Evolutionary conservation across 352 stramenopile species (phyloP), one percentile per base, ranked within the genome.

Genomic region (Lagenidium sp.): DNA sequence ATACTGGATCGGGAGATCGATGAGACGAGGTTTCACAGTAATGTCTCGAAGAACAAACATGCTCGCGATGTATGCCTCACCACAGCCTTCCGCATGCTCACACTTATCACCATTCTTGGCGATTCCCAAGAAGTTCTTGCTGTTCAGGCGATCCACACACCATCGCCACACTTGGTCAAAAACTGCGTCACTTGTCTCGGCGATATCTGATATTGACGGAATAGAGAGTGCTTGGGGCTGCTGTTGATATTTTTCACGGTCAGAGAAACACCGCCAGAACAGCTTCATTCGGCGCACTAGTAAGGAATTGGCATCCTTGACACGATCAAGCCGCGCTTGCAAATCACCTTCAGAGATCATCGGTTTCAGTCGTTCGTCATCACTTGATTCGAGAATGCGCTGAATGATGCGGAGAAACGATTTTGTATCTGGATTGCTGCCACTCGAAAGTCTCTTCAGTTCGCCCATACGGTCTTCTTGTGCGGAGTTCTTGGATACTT

Each of bases 31-130:
- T 28, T 66, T 65, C 20, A 48, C 56, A n/a, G 57, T 41, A 6
- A 70, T 45, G 42, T 94, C 79, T 19, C 81, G 78, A 18, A 94
- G 40, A 38, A 94, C 89, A 38, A 94, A 94, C 79, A 94, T 91
- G 55, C 79, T 94, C 25, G 81, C 81, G 19, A 90, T 71, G 47
- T 92, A 94, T 13, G 71, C 75, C 42, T 94, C 81, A 48, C 81
- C 86, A 46, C 72, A 84, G 16, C 79, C 74, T 53, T 94, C 81
- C 12, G 79, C 84, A 51, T 94, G 81, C 41, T 94, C 81, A 45
- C 81, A 94, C 46, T 81, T 86, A 44, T 89, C 79, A 15, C 79
- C 74, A 35, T 61, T 62, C 43, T 85, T 89, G 0, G 60, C 73
- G 24, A 65, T 79, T 10, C 74, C 78, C 35, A 94, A 32, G 25